These are phyloP conservation scores for Isabelozyma rhagii DNA, from an alignment of 805 yeast species.

Conservation along the genomic window DNA sequence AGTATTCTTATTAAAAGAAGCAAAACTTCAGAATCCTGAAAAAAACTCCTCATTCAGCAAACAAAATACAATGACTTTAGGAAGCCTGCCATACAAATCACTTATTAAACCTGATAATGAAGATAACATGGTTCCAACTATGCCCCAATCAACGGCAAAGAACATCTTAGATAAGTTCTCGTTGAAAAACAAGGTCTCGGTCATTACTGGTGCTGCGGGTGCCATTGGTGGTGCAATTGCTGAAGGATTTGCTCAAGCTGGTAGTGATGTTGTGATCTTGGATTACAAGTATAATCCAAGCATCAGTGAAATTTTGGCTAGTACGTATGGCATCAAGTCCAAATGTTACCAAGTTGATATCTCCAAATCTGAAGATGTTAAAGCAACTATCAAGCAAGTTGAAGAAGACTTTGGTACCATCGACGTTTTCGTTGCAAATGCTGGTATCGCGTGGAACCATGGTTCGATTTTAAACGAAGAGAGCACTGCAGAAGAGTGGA, in stretches of 20 bases:
- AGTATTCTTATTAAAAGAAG: too few species aligned
- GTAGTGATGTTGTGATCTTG: slow-evolving; percentile 67
- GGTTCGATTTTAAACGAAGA: slow-evolving; percentile 33
- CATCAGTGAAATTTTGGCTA: slow-evolving; percentile 48
- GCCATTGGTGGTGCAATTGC: slow-evolving; percentile 88
- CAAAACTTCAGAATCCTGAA: too few species aligned
- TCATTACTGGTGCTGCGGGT: slow-evolving; percentile 79
- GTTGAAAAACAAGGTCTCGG: slow-evolving; percentile 77
- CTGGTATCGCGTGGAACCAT: slow-evolving; percentile 79
- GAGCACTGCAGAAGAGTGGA: slow-evolving; percentile 34
- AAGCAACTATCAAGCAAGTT: slow-evolving; percentile 46
- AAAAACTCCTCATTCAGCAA: too few species aligned
- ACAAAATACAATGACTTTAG: too few species aligned
- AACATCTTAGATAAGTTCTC: slow-evolving; percentile 68
- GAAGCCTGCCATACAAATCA: too few species aligned
- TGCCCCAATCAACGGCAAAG: slow-evolving; percentile 42
- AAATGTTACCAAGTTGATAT: slow-evolving; percentile 65
- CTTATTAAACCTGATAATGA: too few species aligned
- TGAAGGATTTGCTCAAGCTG: slow-evolving; percentile 81
- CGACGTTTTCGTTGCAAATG: slow-evolving; percentile 85
- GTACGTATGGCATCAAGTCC: slow-evolving; percentile 57
- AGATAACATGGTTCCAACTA: too few species aligned
- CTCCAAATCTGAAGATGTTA: slow-evolving; percentile 48
- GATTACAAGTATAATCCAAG: slow-evolving; percentile 46
- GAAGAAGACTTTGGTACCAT: slow-evolving; percentile 72